Evolutionary conservation across 2,329 filamentous ascomycete genomes (phyloP).

Genomic region (Stenocarpella maydis): DNA sequence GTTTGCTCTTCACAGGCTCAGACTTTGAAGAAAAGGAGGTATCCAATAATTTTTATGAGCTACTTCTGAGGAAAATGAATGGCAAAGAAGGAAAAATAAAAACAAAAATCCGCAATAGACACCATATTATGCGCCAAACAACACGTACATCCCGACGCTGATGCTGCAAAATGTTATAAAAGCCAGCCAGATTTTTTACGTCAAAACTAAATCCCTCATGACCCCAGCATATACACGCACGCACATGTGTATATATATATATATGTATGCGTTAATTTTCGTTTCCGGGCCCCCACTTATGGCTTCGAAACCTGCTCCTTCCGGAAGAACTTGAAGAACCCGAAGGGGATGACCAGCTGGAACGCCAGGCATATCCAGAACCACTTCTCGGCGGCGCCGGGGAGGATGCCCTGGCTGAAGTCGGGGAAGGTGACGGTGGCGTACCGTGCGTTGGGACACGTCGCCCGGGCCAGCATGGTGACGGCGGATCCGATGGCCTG

Average conservation of each 20-base stretch:
- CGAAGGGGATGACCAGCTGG: constrained; percentile 66
- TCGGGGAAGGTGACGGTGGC: constrained; percentile 70
- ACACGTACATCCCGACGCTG: constrained; percentile 30
- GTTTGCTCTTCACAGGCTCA: neutral
- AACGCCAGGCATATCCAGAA: constrained; percentile 69
- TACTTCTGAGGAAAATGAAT: neutral
- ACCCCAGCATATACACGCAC: neutral
- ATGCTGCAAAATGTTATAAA: constrained; percentile 27
- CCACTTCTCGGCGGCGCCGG: constrained; percentile 59
- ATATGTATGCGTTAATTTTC: neutral
- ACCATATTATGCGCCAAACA: constrained; percentile 32
- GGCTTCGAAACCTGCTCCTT: constrained; percentile 67
- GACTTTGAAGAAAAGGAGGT: neutral
- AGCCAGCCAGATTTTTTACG: constrained; percentile 12
- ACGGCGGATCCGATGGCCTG: constrained; percentile 69
- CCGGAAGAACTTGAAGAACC: constrained; percentile 64
- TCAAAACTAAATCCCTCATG: neutral
- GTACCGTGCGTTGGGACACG: constrained; percentile 67
- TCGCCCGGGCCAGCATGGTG: constrained; percentile 66
- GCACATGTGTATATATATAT: neutral
- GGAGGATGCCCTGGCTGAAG: constrained; percentile 57
- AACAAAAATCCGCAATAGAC: constrained; percentile 20
- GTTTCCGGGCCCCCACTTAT: constrained; percentile 36
- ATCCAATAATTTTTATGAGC: constrained; percentile 20
- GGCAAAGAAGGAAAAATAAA: constrained; percentile 8